Evolutionary conservation across 805 yeast species (phyloP).

Genomic region (Wickerhamomyces alni): DNA sequence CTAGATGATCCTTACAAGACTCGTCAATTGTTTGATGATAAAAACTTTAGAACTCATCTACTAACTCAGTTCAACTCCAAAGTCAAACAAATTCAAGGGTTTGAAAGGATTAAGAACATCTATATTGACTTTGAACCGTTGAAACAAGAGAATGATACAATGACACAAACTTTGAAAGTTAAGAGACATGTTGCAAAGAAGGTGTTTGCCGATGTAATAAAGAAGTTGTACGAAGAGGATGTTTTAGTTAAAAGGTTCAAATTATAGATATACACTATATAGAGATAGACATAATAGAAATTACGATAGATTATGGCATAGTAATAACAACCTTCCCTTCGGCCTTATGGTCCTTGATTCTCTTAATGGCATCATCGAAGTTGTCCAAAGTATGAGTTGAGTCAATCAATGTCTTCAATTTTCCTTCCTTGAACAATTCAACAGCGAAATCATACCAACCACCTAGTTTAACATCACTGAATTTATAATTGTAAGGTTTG

Average conservation of each 20-base stretch:
- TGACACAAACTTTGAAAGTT: conserved; percentile 64
- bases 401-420: conserved; percentile 45
- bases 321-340: conserved; percentile 56
- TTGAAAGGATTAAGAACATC: conserved; percentile 56
- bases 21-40: conserved; percentile 12
- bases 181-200: conserved; percentile 42
- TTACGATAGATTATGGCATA: too few species aligned
- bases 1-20: conserved; percentile 4
- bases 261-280: too few species aligned
- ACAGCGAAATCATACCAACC: conserved; percentile 26
- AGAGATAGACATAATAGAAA: too few species aligned
- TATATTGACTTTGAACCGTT: conserved; percentile 52
- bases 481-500: conserved; percentile 23
- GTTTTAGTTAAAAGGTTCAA: background rate
- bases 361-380: conserved; percentile 43
- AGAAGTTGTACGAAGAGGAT: conserved; percentile 45
- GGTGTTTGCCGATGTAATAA: conserved; percentile 34
- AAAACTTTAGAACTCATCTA: conserved; percentile 22
- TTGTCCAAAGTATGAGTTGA: conserved; percentile 45
- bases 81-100: conserved; percentile 43
- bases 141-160: conserved; percentile 48
- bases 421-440: conserved; percentile 33
- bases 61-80: conserved; percentile 33
- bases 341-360: conserved; percentile 39
- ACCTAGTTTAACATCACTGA: conserved; percentile 11